Evolutionary conservation across 2,329 filamentous ascomycete species (phyloP).

Genomic region (Pezicula neosporulosa): DNA sequence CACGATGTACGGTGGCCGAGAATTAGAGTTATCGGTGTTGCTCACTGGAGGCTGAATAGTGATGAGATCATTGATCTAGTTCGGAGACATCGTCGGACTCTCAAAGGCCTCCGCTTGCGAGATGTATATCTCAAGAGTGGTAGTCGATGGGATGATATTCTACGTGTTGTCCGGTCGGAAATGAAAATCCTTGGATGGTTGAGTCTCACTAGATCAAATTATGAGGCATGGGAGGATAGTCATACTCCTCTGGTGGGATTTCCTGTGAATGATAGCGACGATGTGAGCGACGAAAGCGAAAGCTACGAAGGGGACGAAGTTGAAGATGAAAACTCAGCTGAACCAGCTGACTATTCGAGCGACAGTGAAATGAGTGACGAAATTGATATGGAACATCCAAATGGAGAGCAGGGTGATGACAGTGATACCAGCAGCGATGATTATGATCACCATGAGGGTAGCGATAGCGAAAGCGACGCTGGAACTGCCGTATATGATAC

Average conservation of each 20-base stretch:
- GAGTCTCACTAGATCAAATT: conserved; percentile 58
- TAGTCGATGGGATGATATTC: conserved; percentile 58
- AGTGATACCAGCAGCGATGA: not conserved
- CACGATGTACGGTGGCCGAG: conserved; percentile 59
- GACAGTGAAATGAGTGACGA: conserved; percentile 10
- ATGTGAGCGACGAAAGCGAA: conserved; percentile 23
- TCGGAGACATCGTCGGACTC: conserved; percentile 48
- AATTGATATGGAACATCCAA: conserved; percentile 31
- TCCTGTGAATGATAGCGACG: conserved; percentile 34
- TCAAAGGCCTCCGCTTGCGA: conserved; percentile 56
- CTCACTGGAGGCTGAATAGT: conserved; percentile 58
- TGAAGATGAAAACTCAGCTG: conserved; percentile 15
- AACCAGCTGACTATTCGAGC: conserved; percentile 23
- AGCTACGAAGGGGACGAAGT: conserved; percentile 29
- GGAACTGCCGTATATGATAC: not conserved
- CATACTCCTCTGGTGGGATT: conserved; percentile 38
- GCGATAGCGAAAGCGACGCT: conserved; percentile 4
- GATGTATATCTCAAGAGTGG: conserved; percentile 59
- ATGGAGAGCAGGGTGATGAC: conserved; percentile 10
- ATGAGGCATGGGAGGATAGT: conserved; percentile 50
- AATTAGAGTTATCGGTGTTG: conserved; percentile 60
- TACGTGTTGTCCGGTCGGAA: conserved; percentile 50
- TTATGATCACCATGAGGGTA: conserved; percentile 1
- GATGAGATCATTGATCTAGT: conserved; percentile 58
- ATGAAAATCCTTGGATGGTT: conserved; percentile 58